Base-by-base conservation (phyloP, 2,329 filamentous ascomycete genomes). In the Colletotrichum orbiculare region DNA sequence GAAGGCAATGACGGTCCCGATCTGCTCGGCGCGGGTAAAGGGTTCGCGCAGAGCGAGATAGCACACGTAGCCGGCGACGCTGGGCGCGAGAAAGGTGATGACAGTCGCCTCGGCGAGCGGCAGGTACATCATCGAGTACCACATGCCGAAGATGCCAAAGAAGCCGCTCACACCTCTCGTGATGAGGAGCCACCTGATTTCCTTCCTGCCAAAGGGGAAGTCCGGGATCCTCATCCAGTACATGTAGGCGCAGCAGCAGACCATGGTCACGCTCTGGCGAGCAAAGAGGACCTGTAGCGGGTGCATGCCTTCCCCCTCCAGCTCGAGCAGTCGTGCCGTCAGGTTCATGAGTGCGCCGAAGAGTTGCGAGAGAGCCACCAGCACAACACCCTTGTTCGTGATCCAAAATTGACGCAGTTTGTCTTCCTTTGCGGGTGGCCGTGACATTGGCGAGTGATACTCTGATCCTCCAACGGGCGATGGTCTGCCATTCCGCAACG, bases 331-430 rank as follows among this genome's bases (percentile, higher is more conserved):
- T 17, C 93, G 85, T 0, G 93, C 92, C 45, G 89, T 88, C 9
- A 96, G 87, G 74, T 96, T 96, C 94, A 97, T 97, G 56, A 92
- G 77, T 0, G 91, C 89, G 2, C 90, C 93, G 71, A 97, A 97
- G 41, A 96, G 80, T 76, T 97, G 93, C 0, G 93, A 86, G 2
- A 90, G 67, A 15, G 94, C 81, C 47, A 97, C 92, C 48, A 94
- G 81, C 25, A 91, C 81, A 17, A 94, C 84, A 2, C 92, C 91
- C 69, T 90, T 89, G 72, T 96, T 94, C 58, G 81, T 54, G 79
- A 5, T 77, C 68, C 90, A 90, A 93, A 68, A 87, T 78, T 25
- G 64, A 67, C 25, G 35, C 68, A 34, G 66, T 68, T 41, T 52
- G 17, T 7, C 57, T 70, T 58, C 66, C 69, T 52, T n/a, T 48